A percentile compares a stretch with the other conserved stretches of the same genome.
Conservation (phyloP, 1,284 basidiomycete species). For the Malassezia globosa region DNA sequence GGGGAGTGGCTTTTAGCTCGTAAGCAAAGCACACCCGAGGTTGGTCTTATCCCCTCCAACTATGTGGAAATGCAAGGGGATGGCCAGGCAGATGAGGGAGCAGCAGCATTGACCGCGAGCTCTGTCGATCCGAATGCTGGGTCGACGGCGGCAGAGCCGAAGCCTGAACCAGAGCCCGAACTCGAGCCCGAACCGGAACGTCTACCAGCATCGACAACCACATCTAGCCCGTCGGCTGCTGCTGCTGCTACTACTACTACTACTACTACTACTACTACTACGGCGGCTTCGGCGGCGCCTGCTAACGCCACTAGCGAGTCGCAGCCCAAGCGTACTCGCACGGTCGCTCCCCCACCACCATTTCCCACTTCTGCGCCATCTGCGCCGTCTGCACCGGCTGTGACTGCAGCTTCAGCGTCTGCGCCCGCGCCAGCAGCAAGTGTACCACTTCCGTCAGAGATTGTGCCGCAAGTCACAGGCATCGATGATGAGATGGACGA, state of each 20-base stretch:
- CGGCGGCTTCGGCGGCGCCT: background rate
- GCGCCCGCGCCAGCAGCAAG: background rate
- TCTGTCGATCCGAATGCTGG: background rate
- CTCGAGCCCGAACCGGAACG: background rate
- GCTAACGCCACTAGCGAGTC: background rate
- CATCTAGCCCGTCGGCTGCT: background rate
- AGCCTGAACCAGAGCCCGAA: background rate
- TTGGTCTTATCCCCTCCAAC: conserved; percentile 43
- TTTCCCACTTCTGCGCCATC: background rate
- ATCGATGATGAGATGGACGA: conserved; percentile 23
- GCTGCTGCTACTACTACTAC: background rate
- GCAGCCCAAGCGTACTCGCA: background rate
- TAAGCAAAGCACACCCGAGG: conserved; percentile 21
- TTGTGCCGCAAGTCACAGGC: background rate
- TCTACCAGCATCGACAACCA: background rate
- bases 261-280: background rate
- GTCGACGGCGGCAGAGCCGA: background rate
- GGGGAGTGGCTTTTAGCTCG: conserved; percentile 39
- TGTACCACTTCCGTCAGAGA: background rate
- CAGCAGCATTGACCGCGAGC: background rate
- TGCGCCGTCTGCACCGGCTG: background rate
- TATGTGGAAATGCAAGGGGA: too few relatives aligned
- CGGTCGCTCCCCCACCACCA: background rate
- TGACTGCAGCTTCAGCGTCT: background rate
- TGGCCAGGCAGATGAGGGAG: conserved; percentile 19